Evolutionary conservation across 148 eudicot genomes (phyloP), one percentile per base, ranked within the genome.

Genomic region (Hydrangea macrophylla): DNA sequence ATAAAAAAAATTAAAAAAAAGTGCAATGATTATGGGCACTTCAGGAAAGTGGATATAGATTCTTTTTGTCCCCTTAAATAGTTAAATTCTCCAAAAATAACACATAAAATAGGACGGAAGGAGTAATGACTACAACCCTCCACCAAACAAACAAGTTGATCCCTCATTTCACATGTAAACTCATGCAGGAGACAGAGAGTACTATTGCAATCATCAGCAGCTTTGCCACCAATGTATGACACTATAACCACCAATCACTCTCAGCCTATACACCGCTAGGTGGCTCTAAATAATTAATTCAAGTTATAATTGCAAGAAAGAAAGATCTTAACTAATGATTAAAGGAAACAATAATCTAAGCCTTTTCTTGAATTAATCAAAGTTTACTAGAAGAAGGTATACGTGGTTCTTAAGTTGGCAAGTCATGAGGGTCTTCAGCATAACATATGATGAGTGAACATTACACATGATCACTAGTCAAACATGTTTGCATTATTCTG

Each of bases 161-260:
- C n/a, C n/a, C n/a, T n/a, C n/a, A n/a, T n/a, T n/a, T n/a, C n/a
- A n/a, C n/a, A n/a, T n/a, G n/a, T n/a, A n/a, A n/a, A n/a, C n/a
- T n/a, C n/a, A n/a, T n/a, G n/a, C n/a, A n/a, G n/a, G n/a, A n/a
- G n/a, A n/a, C n/a, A n/a, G n/a, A n/a, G n/a, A n/a, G n/a, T n/a
- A n/a, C n/a, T n/a, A 15, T 30, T 30, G 23, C 18, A 58, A 58
- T 58, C 22, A 31, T 58, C 61, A 58, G 20, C 61, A 28, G 31
- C 37, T 58, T 58, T 12, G 61, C 61, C 37, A 58, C 61, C 61
- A 58, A 58, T 35, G 9, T 58, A 58, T 2, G 32, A 22, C 36
- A 58, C 20, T 48, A 48, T 48, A 48, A 48, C 37, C 61, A 58
- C 61, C 61, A 58, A 30, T 5, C 61, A 28, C 61, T 7, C 8